Base-by-base conservation (phyloP, 768 basidiomycete species). In the Termitomyces sp. region DNA sequence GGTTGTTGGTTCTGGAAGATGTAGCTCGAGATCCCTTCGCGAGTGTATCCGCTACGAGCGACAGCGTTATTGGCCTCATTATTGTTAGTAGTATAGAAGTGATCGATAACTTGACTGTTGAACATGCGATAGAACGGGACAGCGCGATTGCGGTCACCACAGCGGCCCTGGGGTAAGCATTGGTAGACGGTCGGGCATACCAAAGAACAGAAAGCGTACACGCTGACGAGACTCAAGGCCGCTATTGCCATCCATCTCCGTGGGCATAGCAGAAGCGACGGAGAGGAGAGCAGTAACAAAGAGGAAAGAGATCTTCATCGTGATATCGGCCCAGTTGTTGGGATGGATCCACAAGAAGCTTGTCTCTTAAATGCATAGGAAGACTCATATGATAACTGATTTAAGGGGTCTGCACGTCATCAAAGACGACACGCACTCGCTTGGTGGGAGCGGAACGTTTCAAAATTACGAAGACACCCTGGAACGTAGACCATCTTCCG, bases 71-170 rank as follows among this genome's bases (percentile, higher is more conserved):
- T 38, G 51, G 55, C 40, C 45, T 64, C 60, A 17, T 10, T 10
- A 2, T 32, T 35, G 32, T 53, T 51, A 12, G 48, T 26, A 14
- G 62, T 59, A 43, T 63, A 63, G 58, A 59, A 63, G 44, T 60
- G 58, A 43, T 63, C 58, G 38, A 56, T 41, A 11, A 43, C 28
- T 0, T 5, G 17, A 24, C 19, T 3, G 35, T 55, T 51, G 32
- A 42, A 42, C n/a, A 45, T 19, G 34, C 51, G 52, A 17, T 58
- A 49, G 42, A 49, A 58, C 2, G 56, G 51, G 26, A 21, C 3
- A 0, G 48, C 26, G 42, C 22, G 3, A 11, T n/a, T 28, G 12
- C 3, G 43, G 1, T 41, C 14, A 19, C 37, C 43, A 24, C 50
- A 51, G 14, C 24, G 40, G 19, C 19, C n/a, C 50, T 51, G 15